phyloP scores from a whole-genome alignment of 805 yeast genomes.

The Nakazawaea wyomingensis region DNA sequence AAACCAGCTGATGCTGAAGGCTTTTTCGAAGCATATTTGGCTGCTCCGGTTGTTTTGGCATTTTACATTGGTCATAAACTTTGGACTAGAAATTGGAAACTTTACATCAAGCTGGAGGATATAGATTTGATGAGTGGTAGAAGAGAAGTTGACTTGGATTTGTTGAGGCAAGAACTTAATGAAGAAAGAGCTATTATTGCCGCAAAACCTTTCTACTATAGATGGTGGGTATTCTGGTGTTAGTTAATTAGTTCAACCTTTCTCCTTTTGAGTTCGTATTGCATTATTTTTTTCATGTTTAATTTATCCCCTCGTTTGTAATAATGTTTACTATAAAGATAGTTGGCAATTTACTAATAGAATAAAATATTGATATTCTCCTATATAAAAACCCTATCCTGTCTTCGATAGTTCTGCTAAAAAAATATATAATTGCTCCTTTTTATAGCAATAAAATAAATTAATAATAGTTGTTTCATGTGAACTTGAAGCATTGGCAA shows the following conservation, averaged over 20 bases:
- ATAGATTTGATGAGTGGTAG: slow-evolving; percentile 64
- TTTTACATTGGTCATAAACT: slow-evolving; percentile 28
- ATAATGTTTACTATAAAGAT: too few species aligned
- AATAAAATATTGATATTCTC: too few species aligned
- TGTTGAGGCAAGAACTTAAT: slow-evolving; percentile 48
- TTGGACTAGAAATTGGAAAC: slow-evolving; percentile 41
- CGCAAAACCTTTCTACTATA: slow-evolving; percentile 40
- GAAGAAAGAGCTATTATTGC: slow-evolving; percentile 50
- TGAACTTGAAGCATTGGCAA: too few species aligned
- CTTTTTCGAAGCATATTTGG: slow-evolving; percentile 65
- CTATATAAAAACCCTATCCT: too few species aligned
- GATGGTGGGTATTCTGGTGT: slow-evolving; percentile 57
- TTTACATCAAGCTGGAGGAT: slow-evolving; percentile 38
- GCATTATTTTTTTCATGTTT: neutral
- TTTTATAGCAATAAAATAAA: too few species aligned
- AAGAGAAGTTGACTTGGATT: slow-evolving; percentile 52
- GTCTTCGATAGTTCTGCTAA: too few species aligned
- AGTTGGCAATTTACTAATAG: too few species aligned
- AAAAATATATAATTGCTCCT: too few species aligned
- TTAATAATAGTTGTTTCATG: too few species aligned
- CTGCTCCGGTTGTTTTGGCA: slow-evolving; percentile 55
- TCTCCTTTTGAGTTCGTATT: too few species aligned
- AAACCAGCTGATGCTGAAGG: slow-evolving; percentile 42
- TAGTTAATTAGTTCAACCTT: too few species aligned
- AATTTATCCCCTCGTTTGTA: too few species aligned